A percentile compares a stretch with the other conserved stretches of the same genome.
Conservation (phyloP, 768 basidiomycete genomes). For the Suillus decipiens region DNA sequence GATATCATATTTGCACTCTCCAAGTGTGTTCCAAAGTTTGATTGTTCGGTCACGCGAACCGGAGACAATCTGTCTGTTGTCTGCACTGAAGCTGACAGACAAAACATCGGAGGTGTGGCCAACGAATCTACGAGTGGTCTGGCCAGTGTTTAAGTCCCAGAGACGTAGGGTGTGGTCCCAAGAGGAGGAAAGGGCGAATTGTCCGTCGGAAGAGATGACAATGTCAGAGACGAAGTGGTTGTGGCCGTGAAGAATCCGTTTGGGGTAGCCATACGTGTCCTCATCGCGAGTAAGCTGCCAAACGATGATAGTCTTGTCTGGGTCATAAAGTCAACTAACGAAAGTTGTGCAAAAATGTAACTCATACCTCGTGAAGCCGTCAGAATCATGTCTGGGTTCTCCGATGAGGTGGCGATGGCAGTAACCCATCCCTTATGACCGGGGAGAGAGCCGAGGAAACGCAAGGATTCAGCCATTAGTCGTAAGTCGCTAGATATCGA, state of each 20-base stretch:
- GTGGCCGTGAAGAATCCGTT: constrained; percentile 96
- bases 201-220: constrained; percentile 98
- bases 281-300: constrained; percentile 98
- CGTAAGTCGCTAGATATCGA: constrained; percentile 26
- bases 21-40: constrained; percentile 99
- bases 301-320: constrained; percentile 99
- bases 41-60: constrained; percentile 96
- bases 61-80: constrained; percentile 99
- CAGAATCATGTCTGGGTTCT: constrained; percentile 99
- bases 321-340: constrained; percentile 29
- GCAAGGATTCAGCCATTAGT: constrained; percentile 81
- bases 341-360: constrained; percentile 12
- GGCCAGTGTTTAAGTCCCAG: constrained; percentile 98
- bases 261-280: constrained; percentile 91
- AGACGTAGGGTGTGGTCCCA: constrained; percentile 99
- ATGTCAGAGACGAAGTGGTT: constrained; percentile 99
- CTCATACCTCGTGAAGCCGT: constrained; percentile 92
- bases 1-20: constrained; percentile 99
- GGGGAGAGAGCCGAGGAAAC: constrained; percentile 87
- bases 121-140: constrained; percentile 95
- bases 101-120: constrained; percentile 98
- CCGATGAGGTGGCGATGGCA: constrained; percentile 95
- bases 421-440: constrained; percentile 99
- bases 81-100: constrained; percentile 98
- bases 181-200: constrained; percentile 98